Percentiles rank a stretch among this genome's conserved stretches.
These are phyloP conservation scores for Volvox carteri DNA, from an alignment of 163 green algal species.

Conservation along the genomic window DNA sequence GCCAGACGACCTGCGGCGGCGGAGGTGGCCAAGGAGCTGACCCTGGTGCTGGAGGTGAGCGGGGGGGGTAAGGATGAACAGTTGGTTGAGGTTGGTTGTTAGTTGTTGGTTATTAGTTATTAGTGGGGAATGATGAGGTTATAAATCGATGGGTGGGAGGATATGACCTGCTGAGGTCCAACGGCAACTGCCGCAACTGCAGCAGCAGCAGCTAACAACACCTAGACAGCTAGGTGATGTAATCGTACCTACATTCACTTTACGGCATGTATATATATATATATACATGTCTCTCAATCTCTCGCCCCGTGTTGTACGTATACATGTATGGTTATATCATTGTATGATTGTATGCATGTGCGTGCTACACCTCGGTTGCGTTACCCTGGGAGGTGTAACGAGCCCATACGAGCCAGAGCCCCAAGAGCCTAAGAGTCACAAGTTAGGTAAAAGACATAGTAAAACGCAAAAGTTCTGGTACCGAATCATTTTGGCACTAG, in stretches of 20 bases:
- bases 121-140: neutral
- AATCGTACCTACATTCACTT: neutral
- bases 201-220: neutral
- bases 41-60: neutral
- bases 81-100: neutral
- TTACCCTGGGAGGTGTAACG: no score
- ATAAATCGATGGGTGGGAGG: neutral
- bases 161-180: neutral
- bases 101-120: neutral
- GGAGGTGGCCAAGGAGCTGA: conserved; percentile 6
- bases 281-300: neutral
- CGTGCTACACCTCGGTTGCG: no score
- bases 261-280: neutral
- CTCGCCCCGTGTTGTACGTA: no score
- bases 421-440: no score
- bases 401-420: no score
- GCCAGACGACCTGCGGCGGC: neutral
- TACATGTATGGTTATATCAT: no score
- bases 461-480: no score
- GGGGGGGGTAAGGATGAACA: neutral
- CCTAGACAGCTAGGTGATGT: no score
- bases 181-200: neutral
- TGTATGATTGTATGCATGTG: no score
- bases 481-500: no score
- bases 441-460: no score